Base-by-base conservation (phyloP, 2,329 filamentous ascomycete genomes). In the Colletotrichum euphorbiae region DNA sequence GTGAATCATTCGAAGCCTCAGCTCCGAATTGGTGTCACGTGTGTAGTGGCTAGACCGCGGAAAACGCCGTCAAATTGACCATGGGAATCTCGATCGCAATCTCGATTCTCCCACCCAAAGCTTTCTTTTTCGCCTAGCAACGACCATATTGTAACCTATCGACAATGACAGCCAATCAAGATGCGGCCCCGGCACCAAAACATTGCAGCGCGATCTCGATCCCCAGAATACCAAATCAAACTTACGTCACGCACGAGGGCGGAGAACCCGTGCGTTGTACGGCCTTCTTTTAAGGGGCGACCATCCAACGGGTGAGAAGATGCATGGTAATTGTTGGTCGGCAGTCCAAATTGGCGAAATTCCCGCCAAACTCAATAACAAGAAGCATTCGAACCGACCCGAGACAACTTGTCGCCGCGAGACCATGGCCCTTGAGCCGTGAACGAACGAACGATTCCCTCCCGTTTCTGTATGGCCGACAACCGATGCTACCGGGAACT, bases 401-500 rank as follows among this genome's bases (percentile, higher is more conserved):
- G 28, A 28, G 6, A 28, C 28, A 28, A 28, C 1, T 28, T 8
- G 28, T 28, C 7, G 28, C 28, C 7, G 7, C 28, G 28, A 28
- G 28, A 28, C 28, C 6, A 48, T n/a, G 15, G 15, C 15, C 11
- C 11, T 7, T 24, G 0, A 3, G 12, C 3, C 7, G 21, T 43
- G 48, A n/a, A 28, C 46, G 46, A 11, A 7, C 7, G 11, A n/a
- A 28, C 28, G 28, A 28, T 28, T 28, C 24, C 24, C 1, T 6
- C 7, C 19, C 13, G 11, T n/a, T n/a, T 15, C 21, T 42, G 19
- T 9, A 67, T 57, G 60, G 48, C 40, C 54, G 33, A 24, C 24
- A 28, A 17, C 13, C 52, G 12, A 13, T 36, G 28, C 33, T 54
- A 54, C 15, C 46, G 65, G 52, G 61, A 65, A 17, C 38, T 68